Evolutionary conservation across 2,329 filamentous ascomycete genomes (phyloP).

Genomic region (Neofusicoccum umdonicola): DNA sequence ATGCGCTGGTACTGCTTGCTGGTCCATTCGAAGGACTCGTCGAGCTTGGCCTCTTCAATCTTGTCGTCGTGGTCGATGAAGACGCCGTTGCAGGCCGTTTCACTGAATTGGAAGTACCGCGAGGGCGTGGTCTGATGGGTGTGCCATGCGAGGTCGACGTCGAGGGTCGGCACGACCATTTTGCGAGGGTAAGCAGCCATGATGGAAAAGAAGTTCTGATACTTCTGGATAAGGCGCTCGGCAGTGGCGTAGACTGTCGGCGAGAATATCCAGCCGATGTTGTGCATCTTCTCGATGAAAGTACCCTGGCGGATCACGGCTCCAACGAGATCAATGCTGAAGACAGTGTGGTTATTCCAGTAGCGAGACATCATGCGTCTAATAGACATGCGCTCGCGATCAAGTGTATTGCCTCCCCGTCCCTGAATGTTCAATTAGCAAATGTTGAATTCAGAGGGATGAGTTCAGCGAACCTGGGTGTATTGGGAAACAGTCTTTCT

Average conservation of each 20-base stretch:
- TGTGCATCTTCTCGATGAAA: constrained; percentile 71
- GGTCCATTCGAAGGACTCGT: constrained; percentile 69
- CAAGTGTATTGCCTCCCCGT: background rate
- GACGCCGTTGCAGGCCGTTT: constrained; percentile 24
- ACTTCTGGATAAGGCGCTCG: constrained; percentile 62
- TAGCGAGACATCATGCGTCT: constrained; percentile 70
- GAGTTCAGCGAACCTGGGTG: background rate
- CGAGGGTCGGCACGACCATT: constrained; percentile 65
- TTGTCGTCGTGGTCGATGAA: constrained; percentile 86
- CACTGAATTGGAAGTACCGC: constrained; percentile 61
- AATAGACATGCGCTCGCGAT: constrained; percentile 44
- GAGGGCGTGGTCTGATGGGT: constrained; percentile 71
- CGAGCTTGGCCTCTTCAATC: constrained; percentile 66
- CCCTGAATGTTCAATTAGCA: background rate
- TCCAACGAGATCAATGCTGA: constrained; percentile 63
- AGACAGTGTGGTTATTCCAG: constrained; percentile 65
- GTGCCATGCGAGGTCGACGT: constrained; percentile 74
- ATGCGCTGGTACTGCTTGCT: constrained; percentile 65
- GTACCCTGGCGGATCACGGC: constrained; percentile 65
- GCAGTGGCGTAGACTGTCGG: constrained; percentile 64
- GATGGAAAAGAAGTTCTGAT: constrained; percentile 61
- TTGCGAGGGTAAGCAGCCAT: background rate
- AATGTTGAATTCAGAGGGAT: background rate
- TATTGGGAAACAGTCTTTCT: background rate
- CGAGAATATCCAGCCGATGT: constrained; percentile 75